Percentiles rank a stretch among this genome's conserved stretches.
Conservation (phyloP, 192 early-diverging fungal species). For the Rhizoclosmatium sp. region DNA sequence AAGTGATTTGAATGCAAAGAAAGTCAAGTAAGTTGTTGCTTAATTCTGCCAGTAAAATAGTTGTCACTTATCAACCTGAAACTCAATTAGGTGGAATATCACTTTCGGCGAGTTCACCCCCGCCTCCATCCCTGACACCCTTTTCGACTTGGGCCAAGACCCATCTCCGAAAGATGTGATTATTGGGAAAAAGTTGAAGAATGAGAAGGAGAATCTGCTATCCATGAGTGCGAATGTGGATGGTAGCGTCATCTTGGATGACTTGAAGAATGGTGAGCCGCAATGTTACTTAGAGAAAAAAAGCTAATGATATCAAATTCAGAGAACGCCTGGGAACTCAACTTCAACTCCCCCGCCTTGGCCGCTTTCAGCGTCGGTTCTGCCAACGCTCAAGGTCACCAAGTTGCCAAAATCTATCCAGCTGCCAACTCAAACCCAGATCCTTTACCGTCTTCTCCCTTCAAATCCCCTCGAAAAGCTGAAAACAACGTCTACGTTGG, state of each 20-base stretch:
- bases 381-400: constrained; percentile 23
- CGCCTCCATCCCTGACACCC: constrained; percentile 22
- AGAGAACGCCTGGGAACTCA: constrained; percentile 26
- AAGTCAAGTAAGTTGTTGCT: constrained; percentile 38
- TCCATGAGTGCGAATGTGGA: constrained; percentile 11
- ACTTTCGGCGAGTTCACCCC: constrained; percentile 51
- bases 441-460: not conserved
- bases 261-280: constrained; percentile 19
- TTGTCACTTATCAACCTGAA: not conserved
- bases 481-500: constrained; percentile 67
- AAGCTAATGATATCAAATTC: too few relatives aligned
- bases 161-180: not conserved
- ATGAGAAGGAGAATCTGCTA: not conserved
- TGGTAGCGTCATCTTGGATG: constrained; percentile 21
- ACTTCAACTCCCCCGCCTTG: constrained; percentile 45
- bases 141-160: not conserved
- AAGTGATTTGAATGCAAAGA: constrained; percentile 46
- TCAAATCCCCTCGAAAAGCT: not conserved
- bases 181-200: not conserved
- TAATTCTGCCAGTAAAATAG: not conserved
- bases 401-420: constrained; percentile 29
- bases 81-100: constrained; percentile 47
- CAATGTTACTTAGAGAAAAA: too few relatives aligned
- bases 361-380: constrained; percentile 42
- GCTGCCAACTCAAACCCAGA: not conserved